phyloP scores from a whole-genome alignment of 1,139 yeast genomes.

The Saccharomyces hybrid region DNA sequence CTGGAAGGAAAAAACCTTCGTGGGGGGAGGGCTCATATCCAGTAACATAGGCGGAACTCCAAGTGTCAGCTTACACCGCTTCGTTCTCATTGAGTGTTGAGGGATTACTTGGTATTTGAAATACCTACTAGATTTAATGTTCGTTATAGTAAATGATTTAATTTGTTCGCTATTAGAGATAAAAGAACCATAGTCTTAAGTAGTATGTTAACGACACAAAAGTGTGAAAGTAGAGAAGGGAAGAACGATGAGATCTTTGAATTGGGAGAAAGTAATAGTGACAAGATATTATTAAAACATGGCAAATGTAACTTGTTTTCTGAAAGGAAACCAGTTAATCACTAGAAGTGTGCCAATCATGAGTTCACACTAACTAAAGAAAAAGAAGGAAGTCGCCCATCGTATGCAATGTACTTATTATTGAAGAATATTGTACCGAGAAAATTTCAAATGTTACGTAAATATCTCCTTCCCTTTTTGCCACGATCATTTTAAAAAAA shows the following conservation, averaged over 20 bases:
- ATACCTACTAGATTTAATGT: not conserved
- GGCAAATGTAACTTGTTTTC: not conserved
- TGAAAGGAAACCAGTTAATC: not conserved
- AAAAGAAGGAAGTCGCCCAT: not conserved
- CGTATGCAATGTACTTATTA: not conserved
- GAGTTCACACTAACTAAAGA: not conserved
- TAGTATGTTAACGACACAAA: constrained; percentile 2
- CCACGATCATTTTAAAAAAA: not conserved
- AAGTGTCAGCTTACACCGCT: not conserved
- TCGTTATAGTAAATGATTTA: not conserved
- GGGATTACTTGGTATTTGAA: not conserved
- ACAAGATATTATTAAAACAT: not conserved
- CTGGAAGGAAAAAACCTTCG: not conserved
- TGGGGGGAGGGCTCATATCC: not conserved
- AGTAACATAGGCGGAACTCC: not conserved
- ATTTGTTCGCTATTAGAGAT: not conserved
- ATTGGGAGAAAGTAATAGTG: not conserved
- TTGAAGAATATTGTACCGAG: not conserved
- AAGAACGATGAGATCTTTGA: not conserved
- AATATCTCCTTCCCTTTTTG: not conserved
- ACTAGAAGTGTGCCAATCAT: not conserved
- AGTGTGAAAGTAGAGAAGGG: not conserved
- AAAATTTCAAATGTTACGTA: not conserved
- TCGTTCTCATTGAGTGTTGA: not conserved
- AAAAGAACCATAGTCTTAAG: constrained; percentile 7